These are phyloP conservation scores for Diutina siamensis DNA, from an alignment of 1,139 yeast species.

Conservation along the genomic window DNA sequence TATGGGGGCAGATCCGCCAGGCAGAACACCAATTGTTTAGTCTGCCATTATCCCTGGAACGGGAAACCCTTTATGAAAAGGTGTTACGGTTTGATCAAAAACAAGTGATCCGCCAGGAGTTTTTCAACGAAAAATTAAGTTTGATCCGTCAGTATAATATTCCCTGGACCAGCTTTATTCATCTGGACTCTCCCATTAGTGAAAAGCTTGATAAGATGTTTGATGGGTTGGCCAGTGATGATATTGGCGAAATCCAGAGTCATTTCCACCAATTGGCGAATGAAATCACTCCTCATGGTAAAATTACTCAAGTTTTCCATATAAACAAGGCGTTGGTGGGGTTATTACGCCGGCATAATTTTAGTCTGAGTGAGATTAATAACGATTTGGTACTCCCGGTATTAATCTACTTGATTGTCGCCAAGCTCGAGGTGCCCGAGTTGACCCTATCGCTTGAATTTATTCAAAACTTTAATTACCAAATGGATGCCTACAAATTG, in stretches of 20 bases:
- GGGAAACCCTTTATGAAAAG: constrained; percentile 25
- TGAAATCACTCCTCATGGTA: neutral
- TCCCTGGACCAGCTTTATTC: constrained; percentile 13
- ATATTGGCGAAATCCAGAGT: neutral
- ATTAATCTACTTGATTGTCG: constrained; percentile 20
- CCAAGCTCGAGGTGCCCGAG: constrained; percentile 13
- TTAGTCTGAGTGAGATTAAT: constrained; percentile 16
- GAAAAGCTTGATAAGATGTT: neutral
- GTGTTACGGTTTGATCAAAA: constrained; percentile 28
- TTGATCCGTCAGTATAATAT: constrained; percentile 17
- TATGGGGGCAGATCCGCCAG: constrained; percentile 22
- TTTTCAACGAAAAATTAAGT: constrained; percentile 24
- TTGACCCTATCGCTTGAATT: constrained; percentile 27
- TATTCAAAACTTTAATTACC: constrained; percentile 25
- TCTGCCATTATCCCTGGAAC: constrained; percentile 17
- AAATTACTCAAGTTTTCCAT: neutral
- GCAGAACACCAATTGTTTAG: constrained; percentile 24
- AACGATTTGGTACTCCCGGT: constrained; percentile 31
- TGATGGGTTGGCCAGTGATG: neutral
- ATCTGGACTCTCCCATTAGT: neutral
- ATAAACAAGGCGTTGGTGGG: neutral
- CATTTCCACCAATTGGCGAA: neutral
- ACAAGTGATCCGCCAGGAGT: constrained; percentile 27
- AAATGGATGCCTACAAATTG: constrained; percentile 22
- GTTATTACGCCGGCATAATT: constrained; percentile 11